Evolutionary conservation across 2,329 filamentous ascomycete genomes (phyloP).

Genomic region (Teratosphaeria pseudoeucalypti): DNA sequence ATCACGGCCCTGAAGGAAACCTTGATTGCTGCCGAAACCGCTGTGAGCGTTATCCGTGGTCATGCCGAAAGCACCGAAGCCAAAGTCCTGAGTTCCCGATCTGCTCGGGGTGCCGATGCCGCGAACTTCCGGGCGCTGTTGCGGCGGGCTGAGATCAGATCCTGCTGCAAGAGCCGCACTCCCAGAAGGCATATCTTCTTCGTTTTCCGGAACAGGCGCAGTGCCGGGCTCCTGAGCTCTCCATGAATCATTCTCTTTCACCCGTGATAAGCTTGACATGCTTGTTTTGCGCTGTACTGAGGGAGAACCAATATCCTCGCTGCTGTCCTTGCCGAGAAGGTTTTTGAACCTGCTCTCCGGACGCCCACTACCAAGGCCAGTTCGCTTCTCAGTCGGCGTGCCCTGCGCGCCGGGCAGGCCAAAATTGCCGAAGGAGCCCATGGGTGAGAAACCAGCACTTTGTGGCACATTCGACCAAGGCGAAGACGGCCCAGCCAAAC

Average conservation of each 20-base stretch:
- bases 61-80: slow-evolving; percentile 52
- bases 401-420: slow-evolving; percentile 47
- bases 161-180: slow-evolving; percentile 70
- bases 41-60: slow-evolving; percentile 37
- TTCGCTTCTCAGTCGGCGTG: slow-evolving; percentile 59
- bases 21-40: slow-evolving; percentile 16
- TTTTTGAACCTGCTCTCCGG: slow-evolving; percentile 80
- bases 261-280: slow-evolving; percentile 41
- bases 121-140: slow-evolving; percentile 29
- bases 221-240: slow-evolving; percentile 14
- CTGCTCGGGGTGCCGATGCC: slow-evolving; percentile 36
- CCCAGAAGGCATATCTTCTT: slow-evolving; percentile 55
- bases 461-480: slow-evolving; percentile 52
- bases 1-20: slow-evolving; percentile 34
- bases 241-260: slow-evolving; percentile 47
- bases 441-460: slow-evolving; percentile 55
- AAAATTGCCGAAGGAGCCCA: slow-evolving; percentile 87
- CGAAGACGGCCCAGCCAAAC: slow-evolving; percentile 39
- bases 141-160: slow-evolving; percentile 40
- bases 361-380: slow-evolving; percentile 53
- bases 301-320: slow-evolving; percentile 45
- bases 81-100: slow-evolving; percentile 44
- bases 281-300: slow-evolving; percentile 47
- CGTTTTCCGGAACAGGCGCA: slow-evolving; percentile 48
- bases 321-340: slow-evolving; percentile 66